These are phyloP conservation scores for Plantago elongata DNA, from an alignment of 257 asterid genomes.

Conservation along the genomic window DNA sequence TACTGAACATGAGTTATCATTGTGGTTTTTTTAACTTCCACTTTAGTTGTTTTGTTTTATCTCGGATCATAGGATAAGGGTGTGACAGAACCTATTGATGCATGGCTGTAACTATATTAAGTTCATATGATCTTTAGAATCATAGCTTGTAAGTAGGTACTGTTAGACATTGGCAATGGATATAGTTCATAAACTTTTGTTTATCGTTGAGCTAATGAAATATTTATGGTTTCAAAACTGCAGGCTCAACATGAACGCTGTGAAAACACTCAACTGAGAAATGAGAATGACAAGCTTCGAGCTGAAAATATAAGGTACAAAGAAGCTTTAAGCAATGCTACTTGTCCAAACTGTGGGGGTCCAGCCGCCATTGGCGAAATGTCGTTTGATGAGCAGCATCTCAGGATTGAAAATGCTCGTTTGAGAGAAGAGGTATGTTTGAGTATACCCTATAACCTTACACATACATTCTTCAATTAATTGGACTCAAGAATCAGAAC, in stretches of 20 bases:
- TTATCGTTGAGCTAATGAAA: too few relatives aligned
- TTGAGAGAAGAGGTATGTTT: conserved; percentile 58
- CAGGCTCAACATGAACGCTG: conserved; percentile 69
- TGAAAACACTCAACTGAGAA: conserved; percentile 55
- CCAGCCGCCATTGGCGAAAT: conserved; percentile 70
- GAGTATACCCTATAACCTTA: background rate
- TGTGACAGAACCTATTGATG: too few relatives aligned
- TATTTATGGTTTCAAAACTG: background rate
- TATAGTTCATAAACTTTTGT: too few relatives aligned
- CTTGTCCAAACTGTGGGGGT: conserved; percentile 67
- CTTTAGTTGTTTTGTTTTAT: too few relatives aligned
- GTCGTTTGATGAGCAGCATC: conserved; percentile 71
- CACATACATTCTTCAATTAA: background rate
- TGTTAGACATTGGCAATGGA: too few relatives aligned
- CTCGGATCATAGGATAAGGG: too few relatives aligned
- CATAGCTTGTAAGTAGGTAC: too few relatives aligned
- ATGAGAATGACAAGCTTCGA: conserved; percentile 65
- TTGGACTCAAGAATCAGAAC: background rate
- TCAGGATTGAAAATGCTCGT: conserved; percentile 71
- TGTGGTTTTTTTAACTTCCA: too few relatives aligned
- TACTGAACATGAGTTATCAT: too few relatives aligned
- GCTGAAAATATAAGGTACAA: conserved; percentile 60
- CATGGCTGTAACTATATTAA: too few relatives aligned
- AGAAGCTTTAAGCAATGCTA: conserved; percentile 58
- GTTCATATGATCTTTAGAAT: too few relatives aligned